Conservation (phyloP, 139 green algal genomes). For the Chlamydomonas sp. region DNA sequence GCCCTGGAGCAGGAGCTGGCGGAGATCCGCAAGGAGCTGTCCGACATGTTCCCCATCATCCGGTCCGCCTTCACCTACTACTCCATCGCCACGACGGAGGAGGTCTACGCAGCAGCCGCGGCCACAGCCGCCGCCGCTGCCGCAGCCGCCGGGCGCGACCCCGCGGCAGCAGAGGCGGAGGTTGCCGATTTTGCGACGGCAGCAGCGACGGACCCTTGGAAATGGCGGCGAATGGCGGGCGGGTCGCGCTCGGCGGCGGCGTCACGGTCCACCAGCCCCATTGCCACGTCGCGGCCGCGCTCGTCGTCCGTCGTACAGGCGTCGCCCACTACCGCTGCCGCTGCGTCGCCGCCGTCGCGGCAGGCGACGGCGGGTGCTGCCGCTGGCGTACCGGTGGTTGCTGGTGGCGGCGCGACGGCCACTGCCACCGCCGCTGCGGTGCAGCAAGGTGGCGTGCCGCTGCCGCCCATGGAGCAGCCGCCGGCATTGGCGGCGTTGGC, state of each 20-base stretch:
- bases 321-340: no score
- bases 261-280: no score
- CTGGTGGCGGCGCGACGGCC: no score
- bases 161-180: conserved; percentile 10
- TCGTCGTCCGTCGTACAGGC: no score
- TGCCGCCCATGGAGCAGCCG: not conserved
- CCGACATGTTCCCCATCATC: not conserved
- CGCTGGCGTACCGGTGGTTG: no score
- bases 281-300: no score
- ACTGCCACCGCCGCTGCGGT: no score
- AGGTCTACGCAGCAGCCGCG: not conserved
- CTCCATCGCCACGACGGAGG: conserved; percentile 9
- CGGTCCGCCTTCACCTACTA: conserved; percentile 10
- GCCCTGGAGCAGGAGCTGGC: conserved; percentile 23
- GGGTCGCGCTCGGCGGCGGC: no score
- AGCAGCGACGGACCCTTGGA: not conserved
- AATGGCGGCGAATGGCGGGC: no score
- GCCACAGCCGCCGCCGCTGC: not conserved
- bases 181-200: not conserved
- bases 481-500: not conserved
- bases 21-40: not conserved
- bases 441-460: no score
- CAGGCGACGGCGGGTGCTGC: no score
- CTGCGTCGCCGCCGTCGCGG: no score
- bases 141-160: not conserved